A percentile compares a stretch with the other conserved stretches of the same genome.
phyloP scores from a whole-genome alignment of 306 rosid genomes.

The Begonia masoniana region DNA sequence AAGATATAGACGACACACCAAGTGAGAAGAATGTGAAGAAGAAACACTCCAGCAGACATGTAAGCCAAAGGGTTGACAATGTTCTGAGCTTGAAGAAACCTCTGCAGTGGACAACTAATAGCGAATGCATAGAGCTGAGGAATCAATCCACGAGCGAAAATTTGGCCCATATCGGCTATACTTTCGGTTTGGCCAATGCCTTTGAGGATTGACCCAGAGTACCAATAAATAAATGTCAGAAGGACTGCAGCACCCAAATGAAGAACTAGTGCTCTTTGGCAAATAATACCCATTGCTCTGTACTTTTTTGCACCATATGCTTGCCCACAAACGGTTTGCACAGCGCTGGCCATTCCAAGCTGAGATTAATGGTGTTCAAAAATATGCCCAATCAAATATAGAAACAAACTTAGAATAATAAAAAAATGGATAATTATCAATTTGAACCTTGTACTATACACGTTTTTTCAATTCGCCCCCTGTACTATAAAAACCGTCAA shows the following conservation, averaged over 20 bases:
- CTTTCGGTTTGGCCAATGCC: no score
- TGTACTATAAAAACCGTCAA: no score
- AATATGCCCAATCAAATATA: no score
- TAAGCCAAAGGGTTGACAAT: conserved; percentile 26
- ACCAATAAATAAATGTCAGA: no score
- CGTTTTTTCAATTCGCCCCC: no score
- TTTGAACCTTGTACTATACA: no score
- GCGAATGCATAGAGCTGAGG: conserved; percentile 21
- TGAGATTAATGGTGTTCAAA: background rate
- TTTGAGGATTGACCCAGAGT: no score
- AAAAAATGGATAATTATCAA: no score
- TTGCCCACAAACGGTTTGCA: conserved; percentile 73
- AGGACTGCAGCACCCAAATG: conserved; percentile 17
- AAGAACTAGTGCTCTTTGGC: conserved; percentile 31
- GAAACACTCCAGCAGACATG: conserved; percentile 8
- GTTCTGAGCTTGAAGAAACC: conserved; percentile 45
- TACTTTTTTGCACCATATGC: conserved; percentile 49
- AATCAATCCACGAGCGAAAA: no score
- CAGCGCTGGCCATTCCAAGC: conserved; percentile 78
- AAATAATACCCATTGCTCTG: conserved; percentile 40
- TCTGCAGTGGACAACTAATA: conserved; percentile 37
- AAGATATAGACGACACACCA: background rate
- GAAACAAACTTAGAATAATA: no score
- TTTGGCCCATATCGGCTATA: no score
- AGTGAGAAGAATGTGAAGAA: background rate